phyloP scores from a whole-genome alignment of 208 protist species.

The Naegleria lovaniensis region DNA sequence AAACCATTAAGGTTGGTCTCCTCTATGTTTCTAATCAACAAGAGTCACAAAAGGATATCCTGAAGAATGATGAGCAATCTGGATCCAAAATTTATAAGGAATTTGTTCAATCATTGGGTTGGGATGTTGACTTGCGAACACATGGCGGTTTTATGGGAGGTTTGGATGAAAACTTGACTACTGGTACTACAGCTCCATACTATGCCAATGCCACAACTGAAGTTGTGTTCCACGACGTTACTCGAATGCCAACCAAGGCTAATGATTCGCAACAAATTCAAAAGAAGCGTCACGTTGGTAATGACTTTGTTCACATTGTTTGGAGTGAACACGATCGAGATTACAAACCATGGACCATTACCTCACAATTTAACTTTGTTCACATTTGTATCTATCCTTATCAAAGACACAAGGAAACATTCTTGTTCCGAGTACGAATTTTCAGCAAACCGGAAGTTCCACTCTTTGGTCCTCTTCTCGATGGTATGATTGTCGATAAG shows the following conservation, averaged over 20 bases:
- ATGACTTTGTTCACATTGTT: slow-evolving; percentile 72
- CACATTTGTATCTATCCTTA: slow-evolving; percentile 71
- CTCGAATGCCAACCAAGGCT: slow-evolving; percentile 28
- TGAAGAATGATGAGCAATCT: slow-evolving; percentile 21
- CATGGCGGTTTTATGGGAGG: slow-evolving; percentile 36
- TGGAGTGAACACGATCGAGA: slow-evolving; percentile 59
- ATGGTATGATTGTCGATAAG: slow-evolving; percentile 58
- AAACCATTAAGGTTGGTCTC: slow-evolving; percentile 34
- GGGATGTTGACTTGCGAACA: slow-evolving; percentile 32
- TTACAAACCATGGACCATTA: slow-evolving; percentile 61
- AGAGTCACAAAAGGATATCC: slow-evolving; percentile 25
- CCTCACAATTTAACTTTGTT: slow-evolving; percentile 65
- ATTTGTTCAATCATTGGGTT: slow-evolving; percentile 32
- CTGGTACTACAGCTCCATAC: slow-evolving; percentile 11
- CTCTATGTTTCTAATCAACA: slow-evolving; percentile 31
- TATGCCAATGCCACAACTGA: slow-evolving; percentile 33
- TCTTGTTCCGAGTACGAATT: slow-evolving; percentile 55
- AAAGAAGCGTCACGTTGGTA: slow-evolving; percentile 66
- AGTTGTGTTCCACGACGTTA: slow-evolving; percentile 33
- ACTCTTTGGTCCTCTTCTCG: slow-evolving; percentile 48
- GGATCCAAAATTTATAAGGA: slow-evolving; percentile 1
- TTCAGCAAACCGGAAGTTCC: slow-evolving; percentile 34
- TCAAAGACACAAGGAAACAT: slow-evolving; percentile 38
- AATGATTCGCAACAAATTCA: slow-evolving; percentile 24
- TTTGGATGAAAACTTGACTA: slow-evolving; percentile 17